Base-by-base conservation (phyloP, 768 basidiomycete genomes). In the Plicaturopsis crispa region DNA sequence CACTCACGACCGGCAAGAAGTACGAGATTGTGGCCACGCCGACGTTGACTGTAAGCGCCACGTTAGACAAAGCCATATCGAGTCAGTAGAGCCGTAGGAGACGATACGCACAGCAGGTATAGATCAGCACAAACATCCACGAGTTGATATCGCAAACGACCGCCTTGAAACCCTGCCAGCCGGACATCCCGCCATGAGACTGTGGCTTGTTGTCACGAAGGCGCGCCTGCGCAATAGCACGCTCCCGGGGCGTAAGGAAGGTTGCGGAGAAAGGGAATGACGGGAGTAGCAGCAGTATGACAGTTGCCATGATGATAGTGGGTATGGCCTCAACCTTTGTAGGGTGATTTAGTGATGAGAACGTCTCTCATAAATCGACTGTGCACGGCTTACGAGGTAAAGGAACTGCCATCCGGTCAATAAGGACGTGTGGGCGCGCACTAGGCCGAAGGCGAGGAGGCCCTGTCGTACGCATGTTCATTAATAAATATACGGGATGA, bases 331-430 rank as follows among this genome's bases (percentile, higher is more conserved):
- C 74, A 31, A 77, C 65, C 73, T 76, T 39, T 6, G 24, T 31
- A 23, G 6, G 30, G 36, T 13, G 28, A n/a, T 19, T 36, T 8
- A 39, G 38, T 12, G 6, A 21, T 20, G 37, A 35, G 20, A n/a
- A n/a, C n/a, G 7, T 12, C n/a, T 11, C 6, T 12, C 37, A n/a
- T 39, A n/a, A 39, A 20, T 13, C 21, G 14, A 24, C 10, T n/a
- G n/a, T n/a, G 32, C 14, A 31, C 7, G 17, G 51, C 61, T 2
- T 42, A 73, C 72, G 12, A 77, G 61, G 52, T 73, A 77, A 17
- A 77, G 60, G 46, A 76, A 78, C 45, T 78, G 75, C 75, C 74
- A 78, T 38, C 73, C 74, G 19, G 39, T 44, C 1, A 72, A 52
- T 7, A 65, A n/a, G 0, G 66, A 60, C 0, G 74, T 75, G 16